Conservation (phyloP, 768 basidiomycete species). For the Serendipita sp. region DNA sequence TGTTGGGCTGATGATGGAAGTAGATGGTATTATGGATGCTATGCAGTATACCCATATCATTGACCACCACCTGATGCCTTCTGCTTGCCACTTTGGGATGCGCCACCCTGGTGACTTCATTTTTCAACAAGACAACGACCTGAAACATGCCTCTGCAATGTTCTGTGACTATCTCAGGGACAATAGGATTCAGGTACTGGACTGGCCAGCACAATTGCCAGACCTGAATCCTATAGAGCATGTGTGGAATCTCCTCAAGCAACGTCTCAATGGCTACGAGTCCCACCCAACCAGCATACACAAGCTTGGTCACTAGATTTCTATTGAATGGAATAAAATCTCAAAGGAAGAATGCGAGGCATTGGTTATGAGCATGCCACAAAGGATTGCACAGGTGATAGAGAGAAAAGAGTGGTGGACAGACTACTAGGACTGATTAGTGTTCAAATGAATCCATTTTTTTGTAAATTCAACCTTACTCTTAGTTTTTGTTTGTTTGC, state of each 20-base stretch:
- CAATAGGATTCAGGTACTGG: conserved; percentile 11
- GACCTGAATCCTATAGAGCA: conserved; percentile 21
- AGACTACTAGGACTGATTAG: background rate
- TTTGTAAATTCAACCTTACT: background rate
- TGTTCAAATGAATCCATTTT: background rate
- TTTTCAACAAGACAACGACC: conserved; percentile 26
- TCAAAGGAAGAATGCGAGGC: background rate
- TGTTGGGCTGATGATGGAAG: background rate
- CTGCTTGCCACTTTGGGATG: background rate
- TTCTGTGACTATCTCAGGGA: conserved; percentile 13
- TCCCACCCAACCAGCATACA: conserved; percentile 9
- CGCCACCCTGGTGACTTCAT: conserved; percentile 12
- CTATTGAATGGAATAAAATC: conserved; percentile 19
- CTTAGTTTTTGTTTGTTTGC: background rate
- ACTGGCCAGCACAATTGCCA: conserved; percentile 18
- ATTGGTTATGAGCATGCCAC: background rate
- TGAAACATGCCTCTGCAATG: conserved; percentile 19
- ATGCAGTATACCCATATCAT: background rate
- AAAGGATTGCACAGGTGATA: background rate
- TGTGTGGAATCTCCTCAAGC: conserved; percentile 16
- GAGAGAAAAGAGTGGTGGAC: background rate
- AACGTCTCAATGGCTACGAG: background rate
- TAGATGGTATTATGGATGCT: conserved; percentile 3
- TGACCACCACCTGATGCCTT: conserved; percentile 9
- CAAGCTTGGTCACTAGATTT: conserved; percentile 18